Base-by-base conservation (phyloP, 768 basidiomycete genomes). In the Tephrocybe sp. region DNA sequence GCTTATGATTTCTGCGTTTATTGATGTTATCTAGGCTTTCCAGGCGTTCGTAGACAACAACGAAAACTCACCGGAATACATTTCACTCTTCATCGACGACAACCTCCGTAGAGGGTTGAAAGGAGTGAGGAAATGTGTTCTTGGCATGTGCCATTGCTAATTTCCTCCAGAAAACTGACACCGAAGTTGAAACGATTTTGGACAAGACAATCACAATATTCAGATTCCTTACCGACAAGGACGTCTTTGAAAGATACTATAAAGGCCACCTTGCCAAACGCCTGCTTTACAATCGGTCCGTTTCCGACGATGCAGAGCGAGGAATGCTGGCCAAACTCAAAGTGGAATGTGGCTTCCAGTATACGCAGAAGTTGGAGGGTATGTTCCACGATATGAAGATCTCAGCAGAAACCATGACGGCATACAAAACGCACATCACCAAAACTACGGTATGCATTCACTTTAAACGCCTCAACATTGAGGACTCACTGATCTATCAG, bases 361-460 rank as follows among this genome's bases (percentile, higher is more conserved):
- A 98, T 67, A 98, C 97, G 1, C 92, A 95, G 69, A 94, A 94
- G 65, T 74, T 98, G 60, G 94, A 99, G 67, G 94, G 94, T 50
- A 99, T 99, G 95, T 97, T 99, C 80, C 79, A 91, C 56, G 95
- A 98, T 63, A 94, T 99, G 84, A 90, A 84, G 60, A 65, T 94
- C 23, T 95, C 92, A 4, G 68, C 73, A 16, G 97, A 99, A 48
- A 84, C 83, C 13, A 88, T 88, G 77, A 72, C 78, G 29, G 81
- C 79, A 4, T 99, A 93, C 64, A 79, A 79, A 36, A 71, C 70
- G 9, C 70, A 80, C 63, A 66, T 93, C 22, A 73, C 74, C 39
- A 79, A 75, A 55, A 79, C 71, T 2, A 72, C 75, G 41, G 92
- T 94, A 62, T 54, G 84, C 68, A 24, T 12, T 49, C 31, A 51